Evolutionary conservation across 345 rosid genomes (phyloP), one percentile per base, ranked within the genome.

Genomic region (Toxicodendron radicans): DNA sequence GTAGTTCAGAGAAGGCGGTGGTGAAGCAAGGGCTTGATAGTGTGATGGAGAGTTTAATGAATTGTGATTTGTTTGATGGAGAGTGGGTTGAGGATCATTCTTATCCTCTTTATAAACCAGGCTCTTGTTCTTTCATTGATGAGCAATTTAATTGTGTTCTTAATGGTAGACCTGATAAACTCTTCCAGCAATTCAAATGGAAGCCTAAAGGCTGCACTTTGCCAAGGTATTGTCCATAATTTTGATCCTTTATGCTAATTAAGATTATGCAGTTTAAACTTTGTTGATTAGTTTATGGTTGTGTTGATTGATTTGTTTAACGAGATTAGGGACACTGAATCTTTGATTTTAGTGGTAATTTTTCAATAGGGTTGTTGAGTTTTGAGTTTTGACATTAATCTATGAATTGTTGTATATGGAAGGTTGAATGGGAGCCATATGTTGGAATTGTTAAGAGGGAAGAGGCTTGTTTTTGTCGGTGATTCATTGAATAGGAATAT

Each of bases 401-500:
- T 51, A 3, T 51, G n/a, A 14, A 48, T 48, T 48, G 52, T 10
- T 38, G 4, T 24, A 38, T 16, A 35, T 4, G 16, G 65, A 38
- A 92, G 99, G 87, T 81, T 95, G 77, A 76, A 88, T 78, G 94
- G 90, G 9, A 78, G 60, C 10, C 84, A 75, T 64, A 86, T 95
- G 91, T 38, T 95, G 70, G 85, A 93, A 53, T 69, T 95, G 87
- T 81, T 95, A 58, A 89, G 89, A 76, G 98, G 98, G 63, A 95
- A 86, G 84, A 79, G 99, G 11, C 89, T 95, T 12, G 99, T 78
- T 43, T 93, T 93, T 54, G 97, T 95, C 1, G 99, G 99, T 0
- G 99, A 95, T 76, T 95, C 99, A 0, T 51, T 95, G 52, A 95
- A 95, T 69, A 85, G 98, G 77, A 95, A 95, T 73, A 95, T 95